Evolutionary conservation across 2,329 filamentous ascomycete genomes (phyloP), one percentile per base, ranked within the genome.

Genomic region (Scopulariopsis brevicaulis): DNA sequence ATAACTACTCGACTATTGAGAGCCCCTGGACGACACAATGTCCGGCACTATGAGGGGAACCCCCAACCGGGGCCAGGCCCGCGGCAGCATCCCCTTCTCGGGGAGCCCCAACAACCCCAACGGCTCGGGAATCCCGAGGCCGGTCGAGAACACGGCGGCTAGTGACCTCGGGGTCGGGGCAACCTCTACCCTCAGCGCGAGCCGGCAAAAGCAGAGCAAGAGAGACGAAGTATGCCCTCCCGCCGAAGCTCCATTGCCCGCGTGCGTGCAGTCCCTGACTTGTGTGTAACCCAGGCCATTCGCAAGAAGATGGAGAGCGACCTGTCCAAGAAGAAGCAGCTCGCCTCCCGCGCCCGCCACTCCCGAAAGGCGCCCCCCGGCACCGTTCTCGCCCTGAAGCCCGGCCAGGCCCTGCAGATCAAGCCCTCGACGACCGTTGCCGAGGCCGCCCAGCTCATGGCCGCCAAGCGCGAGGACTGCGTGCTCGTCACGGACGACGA

Each of bases 401-500:
- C 94, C 58, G 96, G 92, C 70, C 90, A 89, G 67, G 94, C 94
- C 52, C 85, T 99, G 20, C 94, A 99, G 77, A 97, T 99, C 75
- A 97, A 97, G 77, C 94, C 94, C 56, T 83, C 80, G 63, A 96
- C 91, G 28, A 96, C 90, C 55, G 93, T 99, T 59, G 87, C 94
- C 62, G 94, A 99, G 75, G 94, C 94, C 54, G 94, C 94, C 48
- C 94, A 99, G 77, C 79, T 99, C 68, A 99, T 99, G 94, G 94
- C 94, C 58, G 94, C 94, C 55, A 99, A 99, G 81, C 83, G 94
- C 66, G 94, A 99, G 73, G 94, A 99, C 72, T 99, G 94, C 68
- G 94, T 99, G 46, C 77, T 99, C 61, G 94, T 99, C 25, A 99
- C 94, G 50, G 94, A 99, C 71, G 93, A 97, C 63, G 92, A 99